Percentiles rank a stretch among this genome's conserved stretches.
These are phyloP conservation scores for Blumeriella jaapii DNA, from an alignment of 2,329 filamentous ascomycete genomes.

Conservation along the genomic window DNA sequence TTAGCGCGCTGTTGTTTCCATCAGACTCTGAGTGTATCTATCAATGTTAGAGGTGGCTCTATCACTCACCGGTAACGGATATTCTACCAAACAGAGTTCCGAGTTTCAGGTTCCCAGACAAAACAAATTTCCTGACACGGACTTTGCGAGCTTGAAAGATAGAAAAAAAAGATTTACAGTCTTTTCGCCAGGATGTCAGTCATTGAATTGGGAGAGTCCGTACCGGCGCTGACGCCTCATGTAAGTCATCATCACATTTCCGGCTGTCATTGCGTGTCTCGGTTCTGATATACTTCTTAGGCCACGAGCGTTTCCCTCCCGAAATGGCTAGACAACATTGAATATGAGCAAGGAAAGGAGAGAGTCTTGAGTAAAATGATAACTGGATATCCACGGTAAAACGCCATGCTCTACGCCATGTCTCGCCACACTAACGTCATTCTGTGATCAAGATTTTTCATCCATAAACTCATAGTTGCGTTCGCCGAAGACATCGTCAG, in stretches of 20 bases:
- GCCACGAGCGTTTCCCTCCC: constrained; percentile 93
- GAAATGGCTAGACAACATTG: constrained; percentile 83
- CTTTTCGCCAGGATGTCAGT: constrained; percentile 20
- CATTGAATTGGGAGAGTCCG: constrained; percentile 27
- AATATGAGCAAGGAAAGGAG: constrained; percentile 82
- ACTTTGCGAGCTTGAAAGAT: too few relatives aligned
- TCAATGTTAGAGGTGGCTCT: background rate
- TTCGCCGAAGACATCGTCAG: constrained; percentile 59
- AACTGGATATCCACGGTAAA: constrained; percentile 77
- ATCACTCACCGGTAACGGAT: constrained; percentile 13
- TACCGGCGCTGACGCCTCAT: constrained; percentile 27
- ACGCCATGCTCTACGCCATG: background rate
- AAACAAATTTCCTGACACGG: constrained; percentile 4
- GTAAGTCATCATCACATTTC: constrained; percentile 21
- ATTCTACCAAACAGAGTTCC: background rate
- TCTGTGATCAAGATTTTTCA: constrained; percentile 59
- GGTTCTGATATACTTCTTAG: constrained; percentile 35
- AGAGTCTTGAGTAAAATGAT: constrained; percentile 80
- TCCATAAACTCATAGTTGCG: constrained; percentile 70
- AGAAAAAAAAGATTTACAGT: too few relatives aligned
- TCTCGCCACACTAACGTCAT: constrained; percentile 15
- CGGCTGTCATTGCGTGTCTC: constrained; percentile 1
- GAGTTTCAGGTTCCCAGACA: background rate
- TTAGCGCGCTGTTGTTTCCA: constrained; percentile 1
- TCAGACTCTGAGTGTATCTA: too few relatives aligned